Evolutionary conservation across 1,284 basidiomycete genomes (phyloP), one percentile per base, ranked within the genome.

Genomic region (Mycosarcoma maydis): DNA sequence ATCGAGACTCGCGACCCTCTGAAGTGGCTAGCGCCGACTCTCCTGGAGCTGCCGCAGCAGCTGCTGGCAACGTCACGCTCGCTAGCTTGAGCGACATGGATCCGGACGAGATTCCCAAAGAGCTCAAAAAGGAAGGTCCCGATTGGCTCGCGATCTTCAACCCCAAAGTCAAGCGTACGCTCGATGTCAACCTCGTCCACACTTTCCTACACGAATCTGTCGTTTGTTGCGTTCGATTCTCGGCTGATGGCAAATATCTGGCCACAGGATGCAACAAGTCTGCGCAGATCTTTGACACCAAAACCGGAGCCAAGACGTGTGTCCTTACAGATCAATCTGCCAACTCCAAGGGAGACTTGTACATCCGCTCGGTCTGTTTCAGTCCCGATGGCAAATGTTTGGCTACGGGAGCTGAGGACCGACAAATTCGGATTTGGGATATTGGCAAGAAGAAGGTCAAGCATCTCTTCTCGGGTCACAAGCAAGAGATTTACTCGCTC

Each of bases 91-190:
- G 70, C 59, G 77, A 78, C 41, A 52, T 74, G 66, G 77, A 78
- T 26, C 75, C 77, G 13, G 75, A 77, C 43, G 77, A 77, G 37
- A 84, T 86, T 17, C 84, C 85, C 19, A 81, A 84, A 42, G 86
- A 86, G 42, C 77, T 86, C 50, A 87, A 87, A 74, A 92, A 91
- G 83, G 91, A 94, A 81, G 94, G 93, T 0, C 84, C 85, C 32
- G 96, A 98, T 83, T 98, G 95, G 95, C 91, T 94, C 77, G 93
- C 92, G 17, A 87, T 96, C 48, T 97, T 93, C 85, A 96, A 93
- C 81, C 90, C 91, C 14, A 90, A 90, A 75, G 88, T 85, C 20
- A 91, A 92, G 83, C 86, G 89, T 44, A 86, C 88, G 57, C 84
- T 96, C 53, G 93, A 98, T 81, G 92, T 98, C n/a, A 85, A 85